A percentile compares a stretch with the other conserved stretches of the same genome.
Evolutionary conservation across 352 stramenopile species (phyloP).

Genomic region (Thalassiosira livingstoniorum): DNA sequence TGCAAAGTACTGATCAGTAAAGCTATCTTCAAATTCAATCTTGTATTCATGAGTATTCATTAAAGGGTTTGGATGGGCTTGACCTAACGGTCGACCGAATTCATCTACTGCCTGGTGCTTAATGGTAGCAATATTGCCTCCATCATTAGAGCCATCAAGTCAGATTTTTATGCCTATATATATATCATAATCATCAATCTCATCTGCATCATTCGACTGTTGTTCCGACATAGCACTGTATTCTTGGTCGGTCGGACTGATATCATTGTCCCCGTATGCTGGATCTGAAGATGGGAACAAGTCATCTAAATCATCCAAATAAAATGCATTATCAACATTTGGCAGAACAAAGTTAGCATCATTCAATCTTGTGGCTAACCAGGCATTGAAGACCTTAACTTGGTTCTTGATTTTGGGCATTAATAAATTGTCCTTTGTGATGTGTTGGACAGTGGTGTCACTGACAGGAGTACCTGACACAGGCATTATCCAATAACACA

Average conservation of each 20-base stretch:
- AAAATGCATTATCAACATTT: not conserved
- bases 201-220: slow-evolving; percentile 2
- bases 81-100: slow-evolving; percentile 44
- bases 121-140: slow-evolving; percentile 30
- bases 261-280: slow-evolving; percentile 15
- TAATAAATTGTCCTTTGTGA: slow-evolving; percentile 9
- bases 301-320: not conserved
- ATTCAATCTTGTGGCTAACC: slow-evolving; percentile 1
- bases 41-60: slow-evolving; percentile 45
- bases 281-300: too few relatives aligned
- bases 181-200: slow-evolving; percentile 21
- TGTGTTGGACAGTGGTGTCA: slow-evolving; percentile 32
- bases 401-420: not conserved
- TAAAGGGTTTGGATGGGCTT: slow-evolving; percentile 34
- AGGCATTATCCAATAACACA: slow-evolving; percentile 41
- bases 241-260: slow-evolving; percentile 19
- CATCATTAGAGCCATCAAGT: slow-evolving; percentile 8
- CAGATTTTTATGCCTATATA: too few relatives aligned
- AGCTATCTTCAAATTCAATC: slow-evolving; percentile 50
- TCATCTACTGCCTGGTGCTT: slow-evolving; percentile 5
- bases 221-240: slow-evolving; percentile 23
- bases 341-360: slow-evolving; percentile 24
- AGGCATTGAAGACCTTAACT: slow-evolving; percentile 25
- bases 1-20: slow-evolving; percentile 25
- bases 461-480: not conserved